A percentile compares a stretch with the other conserved stretches of the same genome.
phyloP scores from a whole-genome alignment of 305 asterid species.

The Fraxinus platypoda region DNA sequence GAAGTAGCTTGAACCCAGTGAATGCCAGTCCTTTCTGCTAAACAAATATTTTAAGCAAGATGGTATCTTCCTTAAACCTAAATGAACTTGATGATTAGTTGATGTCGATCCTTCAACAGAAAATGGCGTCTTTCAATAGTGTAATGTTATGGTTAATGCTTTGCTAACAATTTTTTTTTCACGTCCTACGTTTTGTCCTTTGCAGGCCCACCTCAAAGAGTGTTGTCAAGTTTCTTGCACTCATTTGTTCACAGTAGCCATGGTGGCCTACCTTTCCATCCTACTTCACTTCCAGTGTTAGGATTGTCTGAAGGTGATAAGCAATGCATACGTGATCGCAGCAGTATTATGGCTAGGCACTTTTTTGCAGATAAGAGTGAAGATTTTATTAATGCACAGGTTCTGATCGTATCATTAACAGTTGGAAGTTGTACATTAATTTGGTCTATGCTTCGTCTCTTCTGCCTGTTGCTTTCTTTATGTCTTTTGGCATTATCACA shows the following conservation, averaged over 20 bases:
- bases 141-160: slow-evolving; percentile 5
- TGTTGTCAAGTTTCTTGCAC: slow-evolving; percentile 86
- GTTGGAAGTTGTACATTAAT: slow-evolving; percentile 18
- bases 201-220: slow-evolving; percentile 98
- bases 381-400: slow-evolving; percentile 91
- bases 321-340: slow-evolving; percentile 96
- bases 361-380: slow-evolving; percentile 91
- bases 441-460: neutral
- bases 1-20: slow-evolving; percentile 4
- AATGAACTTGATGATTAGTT: neutral
- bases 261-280: slow-evolving; percentile 73
- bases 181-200: slow-evolving; percentile 3
- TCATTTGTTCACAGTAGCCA: slow-evolving; percentile 88
- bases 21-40: slow-evolving; percentile 11
- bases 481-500: neutral
- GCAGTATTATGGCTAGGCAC: slow-evolving; percentile 99
- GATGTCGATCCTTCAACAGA: neutral
- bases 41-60: slow-evolving; percentile 16
- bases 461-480: neutral
- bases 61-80: neutral
- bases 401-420: slow-evolving; percentile 34
- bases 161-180: slow-evolving; percentile 18
- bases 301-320: slow-evolving; percentile 97
- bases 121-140: neutral
- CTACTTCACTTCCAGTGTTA: slow-evolving; percentile 81